Conservation (phyloP, 768 basidiomycete genomes). For the Melanogaster broomeanus region DNA sequence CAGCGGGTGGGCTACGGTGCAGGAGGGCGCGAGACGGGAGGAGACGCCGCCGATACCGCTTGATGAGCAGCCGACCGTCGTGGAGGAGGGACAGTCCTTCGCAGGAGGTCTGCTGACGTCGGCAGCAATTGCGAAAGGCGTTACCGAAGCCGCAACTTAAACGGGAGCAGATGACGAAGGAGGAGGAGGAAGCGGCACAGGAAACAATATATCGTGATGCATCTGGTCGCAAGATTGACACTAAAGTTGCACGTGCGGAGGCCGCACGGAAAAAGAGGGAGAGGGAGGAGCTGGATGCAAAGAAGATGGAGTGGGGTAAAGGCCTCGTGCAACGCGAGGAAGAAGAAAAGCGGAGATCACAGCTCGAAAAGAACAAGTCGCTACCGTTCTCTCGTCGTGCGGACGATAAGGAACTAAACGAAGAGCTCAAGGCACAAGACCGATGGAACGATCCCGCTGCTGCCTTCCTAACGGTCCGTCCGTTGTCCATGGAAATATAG, state of each 20-base stretch:
- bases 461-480: slow-evolving; percentile 81
- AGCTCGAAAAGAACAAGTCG: slow-evolving; percentile 67
- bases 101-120: slow-evolving; percentile 79
- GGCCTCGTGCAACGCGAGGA: slow-evolving; percentile 89
- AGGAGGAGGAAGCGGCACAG: slow-evolving; percentile 63
- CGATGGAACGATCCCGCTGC: slow-evolving; percentile 99
- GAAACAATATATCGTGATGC: slow-evolving; percentile 96
- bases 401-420: slow-evolving; percentile 86
- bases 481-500: not conserved
- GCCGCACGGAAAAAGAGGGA: slow-evolving; percentile 80
- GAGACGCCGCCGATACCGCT: slow-evolving; percentile 53
- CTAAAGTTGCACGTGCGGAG: slow-evolving; percentile 82
- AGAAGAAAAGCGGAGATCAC: slow-evolving; percentile 59
- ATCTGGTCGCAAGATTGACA: slow-evolving; percentile 85
- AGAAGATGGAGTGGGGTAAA: slow-evolving; percentile 98
- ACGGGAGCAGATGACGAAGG: slow-evolving; percentile 38
- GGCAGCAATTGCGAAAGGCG: slow-evolving; percentile 69
- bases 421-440: slow-evolving; percentile 75
- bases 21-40: slow-evolving; percentile 49
- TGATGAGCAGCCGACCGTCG: slow-evolving; percentile 71
- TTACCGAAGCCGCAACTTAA: slow-evolving; percentile 44
- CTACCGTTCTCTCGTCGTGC: slow-evolving; percentile 74
- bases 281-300: slow-evolving; percentile 80
- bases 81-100: slow-evolving; percentile 50
- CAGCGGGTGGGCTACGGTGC: slow-evolving; percentile 72